Evolutionary conservation across 2,329 filamentous ascomycete genomes (phyloP).

Genomic region (Lomentospora prolificans): DNA sequence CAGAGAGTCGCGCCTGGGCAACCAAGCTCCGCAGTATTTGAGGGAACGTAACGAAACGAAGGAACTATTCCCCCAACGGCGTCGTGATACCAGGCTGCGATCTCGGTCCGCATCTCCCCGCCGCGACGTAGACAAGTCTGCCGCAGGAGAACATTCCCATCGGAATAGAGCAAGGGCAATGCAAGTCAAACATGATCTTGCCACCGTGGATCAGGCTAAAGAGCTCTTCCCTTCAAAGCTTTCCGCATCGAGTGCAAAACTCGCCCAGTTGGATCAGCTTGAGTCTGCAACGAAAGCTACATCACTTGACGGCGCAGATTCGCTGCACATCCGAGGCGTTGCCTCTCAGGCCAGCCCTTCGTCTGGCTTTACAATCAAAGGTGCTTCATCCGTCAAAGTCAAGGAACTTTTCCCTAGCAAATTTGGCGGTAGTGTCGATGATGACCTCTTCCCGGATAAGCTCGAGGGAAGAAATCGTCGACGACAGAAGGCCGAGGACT

Average conservation of each 20-base stretch:
- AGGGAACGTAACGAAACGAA: constrained; percentile 35
- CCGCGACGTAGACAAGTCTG: no score
- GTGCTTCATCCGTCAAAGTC: constrained; percentile 38
- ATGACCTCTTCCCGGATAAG: constrained; percentile 58
- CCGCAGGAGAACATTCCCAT: constrained; percentile 26
- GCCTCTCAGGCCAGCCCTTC: constrained; percentile 36
- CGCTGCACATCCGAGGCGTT: constrained; percentile 51
- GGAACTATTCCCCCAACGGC: constrained; percentile 51
- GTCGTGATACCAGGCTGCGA: constrained; percentile 21
- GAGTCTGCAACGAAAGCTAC: constrained; percentile 29
- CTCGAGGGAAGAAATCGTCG: constrained; percentile 46
- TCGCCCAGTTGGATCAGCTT: constrained; percentile 26
- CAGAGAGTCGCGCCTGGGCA: no score
- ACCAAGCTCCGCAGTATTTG: no score
- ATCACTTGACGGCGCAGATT: constrained; percentile 25
- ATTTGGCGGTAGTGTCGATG: constrained; percentile 50
- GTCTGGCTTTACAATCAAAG: constrained; percentile 57
- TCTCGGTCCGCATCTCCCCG: constrained; percentile 47
- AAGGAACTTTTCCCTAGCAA: constrained; percentile 63
- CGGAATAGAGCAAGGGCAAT: constrained; percentile 25
- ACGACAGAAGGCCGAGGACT: constrained; percentile 61
- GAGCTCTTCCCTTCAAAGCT: constrained; percentile 12
- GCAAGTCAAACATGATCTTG: constrained; percentile 23
- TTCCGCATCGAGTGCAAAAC: background rate
- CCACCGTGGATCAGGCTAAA: constrained; percentile 5